Evolutionary conservation across 768 basidiomycete genomes (phyloP).

Genomic region (Suillus paluster): DNA sequence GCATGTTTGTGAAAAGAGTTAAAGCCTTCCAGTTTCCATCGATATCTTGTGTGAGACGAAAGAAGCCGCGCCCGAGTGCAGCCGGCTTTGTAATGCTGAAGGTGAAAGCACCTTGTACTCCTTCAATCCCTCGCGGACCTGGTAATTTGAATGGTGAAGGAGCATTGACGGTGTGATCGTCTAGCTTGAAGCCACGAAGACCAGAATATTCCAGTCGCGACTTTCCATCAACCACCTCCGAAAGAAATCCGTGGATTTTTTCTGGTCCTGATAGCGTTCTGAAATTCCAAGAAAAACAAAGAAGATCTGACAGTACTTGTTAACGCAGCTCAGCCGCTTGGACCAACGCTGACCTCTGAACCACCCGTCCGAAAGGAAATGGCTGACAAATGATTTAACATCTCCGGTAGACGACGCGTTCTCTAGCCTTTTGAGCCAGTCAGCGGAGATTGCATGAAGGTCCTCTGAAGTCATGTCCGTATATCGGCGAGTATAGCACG

Average conservation of each 20-base stretch:
- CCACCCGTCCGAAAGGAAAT: background rate
- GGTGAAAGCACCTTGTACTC: no score
- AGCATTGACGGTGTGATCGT: constrained; percentile 66
- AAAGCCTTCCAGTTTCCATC: constrained; percentile 63
- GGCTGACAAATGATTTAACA: background rate
- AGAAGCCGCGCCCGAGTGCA: constrained; percentile 34
- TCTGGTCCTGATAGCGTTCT: background rate
- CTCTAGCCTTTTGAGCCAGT: constrained; percentile 1
- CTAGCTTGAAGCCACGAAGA: background rate
- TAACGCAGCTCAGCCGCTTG: background rate
- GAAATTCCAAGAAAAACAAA: constrained; percentile 1
- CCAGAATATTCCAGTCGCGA: no score
- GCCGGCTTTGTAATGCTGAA: constrained; percentile 80
- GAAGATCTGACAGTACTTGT: background rate
- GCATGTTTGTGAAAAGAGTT: constrained; percentile 58
- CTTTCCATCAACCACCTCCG: background rate
- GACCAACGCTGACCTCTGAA: background rate
- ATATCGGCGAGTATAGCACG: background rate
- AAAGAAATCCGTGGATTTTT: background rate
- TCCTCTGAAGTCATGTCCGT: background rate
- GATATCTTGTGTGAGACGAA: background rate
- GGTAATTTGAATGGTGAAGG: constrained; percentile 85
- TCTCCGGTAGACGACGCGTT: background rate
- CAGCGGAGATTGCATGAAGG: background rate
- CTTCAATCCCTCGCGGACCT: no score